These are phyloP conservation scores for Mucor velutinosus DNA, from an alignment of 371 early-diverging fungal species.

Conservation along the genomic window DNA sequence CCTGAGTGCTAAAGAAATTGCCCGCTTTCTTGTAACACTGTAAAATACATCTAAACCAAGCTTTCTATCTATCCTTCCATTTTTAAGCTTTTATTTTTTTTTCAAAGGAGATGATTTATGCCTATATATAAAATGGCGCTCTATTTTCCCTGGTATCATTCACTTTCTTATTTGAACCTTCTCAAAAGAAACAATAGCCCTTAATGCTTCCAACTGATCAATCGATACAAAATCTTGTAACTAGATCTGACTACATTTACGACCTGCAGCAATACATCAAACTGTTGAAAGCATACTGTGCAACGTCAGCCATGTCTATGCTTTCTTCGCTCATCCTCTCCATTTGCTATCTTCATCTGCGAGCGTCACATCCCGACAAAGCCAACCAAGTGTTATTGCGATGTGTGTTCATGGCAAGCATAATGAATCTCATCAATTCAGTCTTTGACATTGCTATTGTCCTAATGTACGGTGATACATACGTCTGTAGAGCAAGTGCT, in stretches of 20 bases:
- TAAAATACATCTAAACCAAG: not conserved
- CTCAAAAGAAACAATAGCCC: not conserved
- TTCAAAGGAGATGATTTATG: not conserved
- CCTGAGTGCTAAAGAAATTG: not conserved
- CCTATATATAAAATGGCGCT: not conserved
- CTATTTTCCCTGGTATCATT: not conserved
- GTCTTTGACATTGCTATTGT: constrained; percentile 9
- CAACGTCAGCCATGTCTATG: not conserved
- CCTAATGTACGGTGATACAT: not conserved
- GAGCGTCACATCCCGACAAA: not conserved
- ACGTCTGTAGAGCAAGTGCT: constrained; percentile 19
- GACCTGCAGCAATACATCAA: not conserved
- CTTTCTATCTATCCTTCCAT: not conserved
- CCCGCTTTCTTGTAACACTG: no score
- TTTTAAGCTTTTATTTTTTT: not conserved
- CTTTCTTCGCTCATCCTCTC: not conserved
- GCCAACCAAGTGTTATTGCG: constrained; percentile 36
- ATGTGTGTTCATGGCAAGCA: constrained; percentile 26
- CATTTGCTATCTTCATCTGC: not conserved
- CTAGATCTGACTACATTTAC: not conserved
- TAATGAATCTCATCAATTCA: constrained; percentile 15
- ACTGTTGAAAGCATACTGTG: not conserved
- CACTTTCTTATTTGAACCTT: not conserved
- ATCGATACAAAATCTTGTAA: not conserved
- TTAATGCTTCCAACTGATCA: not conserved